Evolutionary conservation across 305 asterid genomes (phyloP), one percentile per base, ranked within the genome.

Genomic region (Fraxinus angustifolia): DNA sequence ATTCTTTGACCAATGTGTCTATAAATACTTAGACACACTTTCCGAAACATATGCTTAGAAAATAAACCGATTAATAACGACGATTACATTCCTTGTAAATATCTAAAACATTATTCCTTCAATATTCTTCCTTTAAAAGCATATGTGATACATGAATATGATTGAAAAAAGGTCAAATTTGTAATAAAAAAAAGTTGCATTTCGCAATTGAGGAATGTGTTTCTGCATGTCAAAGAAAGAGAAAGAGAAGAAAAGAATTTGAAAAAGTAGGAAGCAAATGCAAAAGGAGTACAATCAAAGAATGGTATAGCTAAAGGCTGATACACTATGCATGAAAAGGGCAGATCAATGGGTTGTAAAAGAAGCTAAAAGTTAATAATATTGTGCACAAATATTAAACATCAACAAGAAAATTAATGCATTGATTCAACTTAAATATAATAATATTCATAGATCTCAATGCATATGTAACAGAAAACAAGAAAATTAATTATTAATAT

Each of bases 171-270:
- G 30, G 26, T 30, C 26, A 31, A 33, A 16, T 14, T 11, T 33
- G 42, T 33, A 6, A 70, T 70, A 16, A 50, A n/a, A 71, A 16
- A 70, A 70, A 4, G 75, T 14, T 68, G 23, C 4, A 70, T 31
- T 70, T 70, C 26, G 14, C 42, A 5, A 38, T 70, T 31, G 36
- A 16, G 26, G 23, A 70, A 31, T 31, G 12, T 33, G 40, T 65
- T 26, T 23, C 16, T 65, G 17, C 35, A 26, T 65, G 19, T 65
- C 3, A 65, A 28, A 71, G n/a, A 65, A 14, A 62, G 72, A 23
- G 0, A 26, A 4, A 16, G 8, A 60, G 72, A 58, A 28, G 84
- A 72, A 85, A 81, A 77, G 87, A 83, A 85, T 79, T 80, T 50
- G 35, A 38, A 30, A 72, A 79, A 73, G 26, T 67, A 70, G 28